Base-by-base conservation (phyloP, 179 eudicot genomes). In the Heliamphora pulchella region DNA sequence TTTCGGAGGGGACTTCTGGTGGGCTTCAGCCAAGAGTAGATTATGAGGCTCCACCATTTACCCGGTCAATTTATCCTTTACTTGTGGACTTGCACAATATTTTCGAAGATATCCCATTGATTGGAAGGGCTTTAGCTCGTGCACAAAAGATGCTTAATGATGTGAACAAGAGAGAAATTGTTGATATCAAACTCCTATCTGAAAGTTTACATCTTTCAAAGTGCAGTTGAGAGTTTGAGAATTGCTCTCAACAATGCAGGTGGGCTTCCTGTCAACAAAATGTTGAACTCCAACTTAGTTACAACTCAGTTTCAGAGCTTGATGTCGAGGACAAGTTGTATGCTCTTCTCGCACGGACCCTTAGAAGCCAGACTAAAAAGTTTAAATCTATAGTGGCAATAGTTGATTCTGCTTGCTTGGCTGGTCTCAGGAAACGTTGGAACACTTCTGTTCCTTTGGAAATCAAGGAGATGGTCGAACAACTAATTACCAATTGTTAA, bases 141-240 rank as follows among this genome's bases (percentile, higher is more conserved):
- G 92, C 92, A 7, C 96, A 91, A 78, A 91, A 87, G 84, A 82
- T 91, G 91, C 86, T 93, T 79, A 66, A 81, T 79, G 90, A 91
- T 80, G 89, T 93, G 2, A 85, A 83, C 75, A 85, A 78, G 48
- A 96, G 96, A 61, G 85, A 84, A 48, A 75, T 5, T 59, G 83
- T 93, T 48, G 85, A 90, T 78, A 57, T 81, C 44, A 81, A 85
- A 44, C n/a, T 84, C 57, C 81, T 93, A 74, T 86, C 89, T 78
- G 96, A 93, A 81, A 81, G 89, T 91, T 55, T 87, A 86, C 81
- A 83, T 87, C 79, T 93, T 91, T 74, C 86, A 86, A 80, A 86
- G 91, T 71, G 97, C 96, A 14, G 93, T 90, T 68, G 97, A 93
- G 83, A 91, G 92, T 43, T 75, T 93, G 76, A 85, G 97, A 72